phyloP scores from a whole-genome alignment of 768 basidiomycete species.

The Phlegmacium glaucopus region DNA sequence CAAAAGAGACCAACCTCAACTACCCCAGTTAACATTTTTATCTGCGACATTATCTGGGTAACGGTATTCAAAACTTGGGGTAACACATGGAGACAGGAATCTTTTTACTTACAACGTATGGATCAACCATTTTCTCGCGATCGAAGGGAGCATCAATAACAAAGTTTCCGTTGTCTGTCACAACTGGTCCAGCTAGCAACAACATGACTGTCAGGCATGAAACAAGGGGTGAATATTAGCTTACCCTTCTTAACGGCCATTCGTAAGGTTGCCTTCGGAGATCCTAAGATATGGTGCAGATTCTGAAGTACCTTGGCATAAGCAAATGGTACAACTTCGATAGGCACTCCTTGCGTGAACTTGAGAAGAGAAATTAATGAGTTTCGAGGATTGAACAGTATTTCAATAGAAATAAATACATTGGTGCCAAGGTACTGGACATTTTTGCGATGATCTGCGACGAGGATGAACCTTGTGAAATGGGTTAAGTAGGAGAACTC shows the following conservation, averaged over 20 bases:
- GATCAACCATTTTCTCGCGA: constrained; percentile 61
- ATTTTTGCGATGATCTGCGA: constrained; percentile 97
- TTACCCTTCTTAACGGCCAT: constrained; percentile 85
- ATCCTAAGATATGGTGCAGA: constrained; percentile 56
- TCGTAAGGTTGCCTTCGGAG: constrained; percentile 71
- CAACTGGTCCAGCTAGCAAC: constrained; percentile 79
- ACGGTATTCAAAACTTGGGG: not conserved
- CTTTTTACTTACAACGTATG: constrained; percentile 45
- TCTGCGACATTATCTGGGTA: constrained; percentile 63
- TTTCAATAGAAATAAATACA: constrained; percentile 41
- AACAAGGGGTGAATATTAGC: not conserved
- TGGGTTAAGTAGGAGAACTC: not conserved
- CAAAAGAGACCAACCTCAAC: constrained; percentile 99
- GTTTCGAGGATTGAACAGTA: too few relatives aligned
- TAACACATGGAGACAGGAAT: not conserved
- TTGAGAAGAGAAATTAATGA: constrained; percentile 22
- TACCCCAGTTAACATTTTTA: constrained; percentile 96
- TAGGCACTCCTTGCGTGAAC: constrained; percentile 88
- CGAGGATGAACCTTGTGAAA: constrained; percentile 68
- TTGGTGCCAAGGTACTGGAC: constrained; percentile 75
- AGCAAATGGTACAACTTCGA: constrained; percentile 97
- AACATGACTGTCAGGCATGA: not conserved
- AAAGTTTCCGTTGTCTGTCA: constrained; percentile 97
- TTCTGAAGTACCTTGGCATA: constrained; percentile 84
- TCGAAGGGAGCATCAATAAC: constrained; percentile 95